Conservation (phyloP, 306 rosid species). For the Luffa aegyptiaca region DNA sequence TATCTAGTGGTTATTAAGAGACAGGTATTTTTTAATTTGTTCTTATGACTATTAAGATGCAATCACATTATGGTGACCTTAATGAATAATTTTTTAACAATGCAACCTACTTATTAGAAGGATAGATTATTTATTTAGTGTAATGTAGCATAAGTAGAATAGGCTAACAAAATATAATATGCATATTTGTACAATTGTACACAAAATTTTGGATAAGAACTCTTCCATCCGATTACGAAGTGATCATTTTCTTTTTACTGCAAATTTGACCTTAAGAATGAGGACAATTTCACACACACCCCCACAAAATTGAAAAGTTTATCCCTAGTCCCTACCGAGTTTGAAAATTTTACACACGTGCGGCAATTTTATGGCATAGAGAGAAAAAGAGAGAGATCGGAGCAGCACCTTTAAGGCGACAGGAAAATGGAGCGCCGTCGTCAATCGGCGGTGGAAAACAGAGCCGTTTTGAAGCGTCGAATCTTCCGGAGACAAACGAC, state of each 20-base stretch:
- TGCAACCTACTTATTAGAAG: no score
- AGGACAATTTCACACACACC: not conserved
- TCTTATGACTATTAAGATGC: no score
- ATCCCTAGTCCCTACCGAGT: not conserved
- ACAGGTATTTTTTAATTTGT: no score
- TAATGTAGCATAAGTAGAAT: no score
- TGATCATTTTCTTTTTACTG: not conserved
- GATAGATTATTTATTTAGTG: no score
- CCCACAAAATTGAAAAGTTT: not conserved
- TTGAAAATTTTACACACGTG: not conserved
- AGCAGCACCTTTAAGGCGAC: not conserved
- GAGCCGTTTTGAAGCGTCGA: constrained; percentile 22
- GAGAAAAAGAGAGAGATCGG: not conserved
- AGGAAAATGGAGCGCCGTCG: not conserved
- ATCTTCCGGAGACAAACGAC: constrained; percentile 36
- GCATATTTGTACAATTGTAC: no score
- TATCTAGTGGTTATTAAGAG: no score
- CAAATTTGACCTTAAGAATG: not conserved
- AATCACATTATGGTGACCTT: no score
- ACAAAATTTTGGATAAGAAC: no score
- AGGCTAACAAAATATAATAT: no score
- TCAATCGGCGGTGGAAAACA: constrained; percentile 8
- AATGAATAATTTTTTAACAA: no score
- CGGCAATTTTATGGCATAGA: not conserved
- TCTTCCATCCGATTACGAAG: no score